A percentile compares a stretch with the other conserved stretches of the same genome.
Evolutionary conservation across 2,329 filamentous ascomycete species (phyloP).

Genomic region (Pochonia chlamydosporia): DNA sequence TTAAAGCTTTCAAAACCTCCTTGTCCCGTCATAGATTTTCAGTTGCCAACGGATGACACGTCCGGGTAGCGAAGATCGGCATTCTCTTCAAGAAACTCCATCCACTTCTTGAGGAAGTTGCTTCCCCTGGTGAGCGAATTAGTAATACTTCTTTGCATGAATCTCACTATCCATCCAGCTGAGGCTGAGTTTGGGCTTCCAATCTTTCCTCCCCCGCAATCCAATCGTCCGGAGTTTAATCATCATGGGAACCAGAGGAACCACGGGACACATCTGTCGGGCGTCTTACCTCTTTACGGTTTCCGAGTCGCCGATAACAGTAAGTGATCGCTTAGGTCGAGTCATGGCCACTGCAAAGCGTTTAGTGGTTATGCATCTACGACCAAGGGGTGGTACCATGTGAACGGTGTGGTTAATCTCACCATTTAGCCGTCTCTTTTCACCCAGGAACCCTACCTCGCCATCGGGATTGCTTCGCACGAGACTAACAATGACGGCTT

Average conservation of each 20-base stretch:
- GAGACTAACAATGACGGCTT: constrained; percentile 88
- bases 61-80: constrained; percentile 88
- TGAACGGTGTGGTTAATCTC: constrained; percentile 27
- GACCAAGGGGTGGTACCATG: constrained; percentile 1
- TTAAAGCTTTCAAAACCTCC: background rate
- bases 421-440: constrained; percentile 92
- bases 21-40: background rate
- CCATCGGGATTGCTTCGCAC: constrained; percentile 82
- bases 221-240: too few relatives aligned
- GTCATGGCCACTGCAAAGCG: constrained; percentile 84
- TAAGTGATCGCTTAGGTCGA: constrained; percentile 81
- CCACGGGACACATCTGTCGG: background rate
- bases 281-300: constrained; percentile 78
- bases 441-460: constrained; percentile 88
- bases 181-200: too few relatives aligned
- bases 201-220: background rate
- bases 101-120: constrained; percentile 82
- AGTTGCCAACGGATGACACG: constrained; percentile 31
- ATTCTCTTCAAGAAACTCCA: constrained; percentile 83
- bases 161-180: too few relatives aligned
- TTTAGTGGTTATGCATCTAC: background rate
- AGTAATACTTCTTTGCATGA: too few relatives aligned
- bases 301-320: constrained; percentile 88
- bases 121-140: constrained; percentile 56
- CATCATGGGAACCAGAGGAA: too few relatives aligned